These are phyloP conservation scores for Austropuccinia psidii DNA, from an alignment of 1,284 basidiomycete genomes.

Conservation along the genomic window DNA sequence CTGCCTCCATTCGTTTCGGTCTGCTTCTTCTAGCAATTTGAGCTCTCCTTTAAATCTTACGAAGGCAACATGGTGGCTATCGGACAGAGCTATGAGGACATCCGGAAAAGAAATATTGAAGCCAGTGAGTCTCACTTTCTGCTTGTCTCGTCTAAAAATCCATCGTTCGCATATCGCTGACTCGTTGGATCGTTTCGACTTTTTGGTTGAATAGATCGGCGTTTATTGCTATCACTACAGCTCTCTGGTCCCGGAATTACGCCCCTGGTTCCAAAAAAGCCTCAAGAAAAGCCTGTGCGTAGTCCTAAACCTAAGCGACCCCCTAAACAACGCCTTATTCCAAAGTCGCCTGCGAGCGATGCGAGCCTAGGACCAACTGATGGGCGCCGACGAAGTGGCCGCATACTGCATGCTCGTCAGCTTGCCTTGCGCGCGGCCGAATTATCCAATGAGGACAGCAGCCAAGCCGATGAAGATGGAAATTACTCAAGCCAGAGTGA, in stretches of 20 bases:
- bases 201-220: slow-evolving; percentile 8
- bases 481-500: not conserved
- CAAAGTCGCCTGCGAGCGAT: not conserved
- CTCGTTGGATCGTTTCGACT: not conserved
- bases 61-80: too few species aligned
- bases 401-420: slow-evolving; percentile 4
- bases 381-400: slow-evolving; percentile 6
- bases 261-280: slow-evolving; percentile 6
- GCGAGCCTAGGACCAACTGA: not conserved
- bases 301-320: not conserved
- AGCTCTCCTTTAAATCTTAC: too few species aligned
- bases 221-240: slow-evolving; percentile 26
- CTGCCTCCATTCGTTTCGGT: too few species aligned
- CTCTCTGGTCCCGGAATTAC: slow-evolving; percentile 7
- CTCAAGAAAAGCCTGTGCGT: not conserved
- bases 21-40: too few species aligned
- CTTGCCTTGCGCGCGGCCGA: too few species aligned
- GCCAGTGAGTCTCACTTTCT: slow-evolving; percentile 11
- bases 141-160: not conserved
- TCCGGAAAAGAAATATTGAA: slow-evolving; percentile 31
- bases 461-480: not conserved
- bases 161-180: not conserved
- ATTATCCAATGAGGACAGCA: not conserved
- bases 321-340: not conserved
- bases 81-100: slow-evolving; percentile 28